Percentiles rank a stretch among this genome's conserved stretches.
Evolutionary conservation across 306 rosid species (phyloP).

Genomic region (Mucuna pruriens): DNA sequence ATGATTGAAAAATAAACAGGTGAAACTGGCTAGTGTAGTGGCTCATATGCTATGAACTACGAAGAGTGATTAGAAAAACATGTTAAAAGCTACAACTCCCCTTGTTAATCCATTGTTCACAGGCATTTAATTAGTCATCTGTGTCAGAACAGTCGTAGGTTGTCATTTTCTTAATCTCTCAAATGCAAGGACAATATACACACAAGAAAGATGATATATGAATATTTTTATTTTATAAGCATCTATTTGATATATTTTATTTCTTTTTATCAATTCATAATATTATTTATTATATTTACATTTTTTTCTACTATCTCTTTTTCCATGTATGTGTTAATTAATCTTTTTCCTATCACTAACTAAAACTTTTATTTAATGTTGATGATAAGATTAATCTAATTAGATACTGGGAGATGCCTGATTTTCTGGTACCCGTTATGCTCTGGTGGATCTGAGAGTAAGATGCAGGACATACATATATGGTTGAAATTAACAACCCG

Average conservation of each 20-base stretch:
- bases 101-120: not conserved
- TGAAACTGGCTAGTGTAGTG: not conserved
- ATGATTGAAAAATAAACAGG: not conserved
- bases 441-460: constrained; percentile 17
- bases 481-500: not conserved
- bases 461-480: not conserved
- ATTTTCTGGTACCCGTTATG: not conserved
- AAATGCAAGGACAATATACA: constrained; percentile 1
- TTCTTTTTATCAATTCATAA: too few species aligned
- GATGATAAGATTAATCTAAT: too few species aligned
- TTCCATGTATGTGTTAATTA: too few species aligned
- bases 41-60: not conserved
- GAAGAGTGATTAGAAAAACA: constrained; percentile 11
- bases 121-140: not conserved
- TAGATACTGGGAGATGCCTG: not conserved
- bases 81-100: not conserved
- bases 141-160: not conserved
- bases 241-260: too few species aligned
- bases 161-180: constrained; percentile 8
- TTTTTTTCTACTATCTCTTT: too few species aligned
- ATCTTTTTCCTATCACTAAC: too few species aligned
- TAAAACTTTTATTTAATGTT: not conserved
- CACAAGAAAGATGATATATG: too few species aligned
- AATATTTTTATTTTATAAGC: too few species aligned
- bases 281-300: too few species aligned